phyloP scores from a whole-genome alignment of 225 moss, liverwort and hornwort genomes.

The Ulota crispa region DNA sequence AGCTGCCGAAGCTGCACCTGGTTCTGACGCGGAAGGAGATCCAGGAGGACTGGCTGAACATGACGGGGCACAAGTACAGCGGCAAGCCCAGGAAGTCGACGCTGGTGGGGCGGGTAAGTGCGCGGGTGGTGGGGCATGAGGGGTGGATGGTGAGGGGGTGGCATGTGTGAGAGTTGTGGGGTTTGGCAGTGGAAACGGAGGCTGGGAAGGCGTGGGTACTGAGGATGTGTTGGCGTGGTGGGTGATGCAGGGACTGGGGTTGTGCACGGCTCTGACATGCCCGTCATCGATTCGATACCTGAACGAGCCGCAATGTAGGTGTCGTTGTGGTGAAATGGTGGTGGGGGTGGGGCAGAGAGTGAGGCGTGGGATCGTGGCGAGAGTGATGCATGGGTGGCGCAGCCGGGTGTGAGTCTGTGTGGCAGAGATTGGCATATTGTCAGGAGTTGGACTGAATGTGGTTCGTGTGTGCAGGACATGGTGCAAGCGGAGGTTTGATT shows the following conservation, averaged over 20 bases:
- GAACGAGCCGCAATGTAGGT: slow-evolving; percentile 95
- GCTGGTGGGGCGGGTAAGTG: slow-evolving; percentile 78
- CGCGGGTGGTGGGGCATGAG: not conserved
- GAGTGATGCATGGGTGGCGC: accelerated
- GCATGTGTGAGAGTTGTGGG: not conserved
- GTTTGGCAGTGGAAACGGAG: not conserved
- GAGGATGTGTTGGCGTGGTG: not conserved
- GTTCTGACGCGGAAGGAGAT: slow-evolving; percentile 94
- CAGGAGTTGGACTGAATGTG: not conserved
- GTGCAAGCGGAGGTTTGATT: not conserved
- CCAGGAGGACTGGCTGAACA: slow-evolving; percentile 98
- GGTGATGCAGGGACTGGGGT: slow-evolving; percentile 78
- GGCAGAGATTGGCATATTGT: not conserved
- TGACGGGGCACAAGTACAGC: slow-evolving; percentile 90
- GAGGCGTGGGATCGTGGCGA: not conserved
- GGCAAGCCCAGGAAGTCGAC: slow-evolving; percentile 96
- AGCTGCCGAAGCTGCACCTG: slow-evolving; percentile 89
- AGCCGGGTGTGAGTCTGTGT: accelerated
- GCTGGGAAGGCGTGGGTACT: not conserved
- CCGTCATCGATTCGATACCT: slow-evolving; percentile 97
- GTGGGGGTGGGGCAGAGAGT: too few relatives aligned
- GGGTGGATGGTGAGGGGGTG: not conserved
- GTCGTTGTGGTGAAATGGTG: not conserved
- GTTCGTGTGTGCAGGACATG: not conserved
- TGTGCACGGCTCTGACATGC: slow-evolving; percentile 92